Evolutionary conservation across 768 basidiomycete genomes (phyloP), one percentile per base, ranked within the genome.

Genomic region (Strobilomyces echinocephalus): DNA sequence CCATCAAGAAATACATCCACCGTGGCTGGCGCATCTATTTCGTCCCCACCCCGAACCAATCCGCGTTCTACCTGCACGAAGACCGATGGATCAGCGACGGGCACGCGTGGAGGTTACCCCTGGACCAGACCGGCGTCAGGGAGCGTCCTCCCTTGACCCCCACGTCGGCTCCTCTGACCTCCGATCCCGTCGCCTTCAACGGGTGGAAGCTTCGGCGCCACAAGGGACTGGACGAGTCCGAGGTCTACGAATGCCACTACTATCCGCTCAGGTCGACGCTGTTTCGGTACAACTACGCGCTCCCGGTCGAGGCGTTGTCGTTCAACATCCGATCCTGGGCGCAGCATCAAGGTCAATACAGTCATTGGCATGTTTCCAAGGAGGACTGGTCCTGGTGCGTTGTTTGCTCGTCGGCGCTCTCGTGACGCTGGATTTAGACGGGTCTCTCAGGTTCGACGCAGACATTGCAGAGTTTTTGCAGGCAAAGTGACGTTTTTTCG

Each of bases 11-110:
- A 50, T 78, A 78, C 55, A 24, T 50, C 5, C 16, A 35, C 1
- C 69, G 76, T 1, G 77, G 76, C 0, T 79, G 58, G 58, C 58
- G 58, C 5, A 14, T 46, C 24, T 60, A 59, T 33, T 49, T 36
- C 26, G 5, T 33, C 5, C 56, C 56, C 7, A 46, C 51, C 9
- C 49, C 54, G 2, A 6, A 33, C 28, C 53, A 63, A 10, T 8
- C 42, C 0, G 28, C 48, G 4, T 63, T 66, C 1, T 62, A 71
- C 40, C 42, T 56, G 2, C 28, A 52, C 31, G 31, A 58, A 2
- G 38, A 15, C 1, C 67, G 75, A 12, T 69, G 62, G 63, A 60
- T 76, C 2, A 62, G 63, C 2, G 74, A 76, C 35, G 31, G 31
- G 0, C 34, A 58, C 30, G 65, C 20, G 20, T 49, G 49, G 49